Conservation (phyloP, 768 basidiomycete species). For the Xerocomellus intermedius region DNA sequence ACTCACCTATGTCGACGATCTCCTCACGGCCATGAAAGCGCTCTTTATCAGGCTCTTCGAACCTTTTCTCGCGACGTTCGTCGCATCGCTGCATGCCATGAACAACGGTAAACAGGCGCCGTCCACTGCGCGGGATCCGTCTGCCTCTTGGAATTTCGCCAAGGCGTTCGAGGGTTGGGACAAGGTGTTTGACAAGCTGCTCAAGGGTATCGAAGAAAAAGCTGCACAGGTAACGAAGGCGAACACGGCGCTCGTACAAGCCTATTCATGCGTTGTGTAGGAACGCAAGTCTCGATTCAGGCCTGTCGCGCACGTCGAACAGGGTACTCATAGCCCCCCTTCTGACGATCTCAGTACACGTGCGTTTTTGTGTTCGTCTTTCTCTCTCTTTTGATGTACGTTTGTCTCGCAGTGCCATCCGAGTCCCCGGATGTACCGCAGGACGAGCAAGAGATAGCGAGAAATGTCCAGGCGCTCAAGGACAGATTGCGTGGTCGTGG, state of each 20-base stretch:
- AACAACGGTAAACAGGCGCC: constrained; percentile 40
- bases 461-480: constrained; percentile 90
- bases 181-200: constrained; percentile 69
- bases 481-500: constrained; percentile 76
- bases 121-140: constrained; percentile 35
- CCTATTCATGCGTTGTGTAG: constrained; percentile 35
- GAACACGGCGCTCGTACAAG: neutral
- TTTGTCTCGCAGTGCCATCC: constrained; percentile 40
- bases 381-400: neutral
- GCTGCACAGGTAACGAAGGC: constrained; percentile 57
- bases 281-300: constrained; percentile 71
- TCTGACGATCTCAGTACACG: constrained; percentile 61
- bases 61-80: constrained; percentile 79
- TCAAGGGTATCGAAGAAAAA: constrained; percentile 72
- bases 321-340: constrained; percentile 44
- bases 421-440: constrained; percentile 50
- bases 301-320: constrained; percentile 33
- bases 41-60: constrained; percentile 87
- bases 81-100: constrained; percentile 74
- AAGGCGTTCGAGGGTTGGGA: constrained; percentile 81
- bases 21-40: constrained; percentile 74
- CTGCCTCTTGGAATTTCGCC: constrained; percentile 63
- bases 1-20: constrained; percentile 88
- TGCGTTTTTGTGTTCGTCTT: constrained; percentile 26
- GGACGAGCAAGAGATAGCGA: constrained; percentile 88